These are phyloP conservation scores for Rhodotorula glutinis DNA, from an alignment of 1,284 basidiomycete genomes.

Conservation along the genomic window DNA sequence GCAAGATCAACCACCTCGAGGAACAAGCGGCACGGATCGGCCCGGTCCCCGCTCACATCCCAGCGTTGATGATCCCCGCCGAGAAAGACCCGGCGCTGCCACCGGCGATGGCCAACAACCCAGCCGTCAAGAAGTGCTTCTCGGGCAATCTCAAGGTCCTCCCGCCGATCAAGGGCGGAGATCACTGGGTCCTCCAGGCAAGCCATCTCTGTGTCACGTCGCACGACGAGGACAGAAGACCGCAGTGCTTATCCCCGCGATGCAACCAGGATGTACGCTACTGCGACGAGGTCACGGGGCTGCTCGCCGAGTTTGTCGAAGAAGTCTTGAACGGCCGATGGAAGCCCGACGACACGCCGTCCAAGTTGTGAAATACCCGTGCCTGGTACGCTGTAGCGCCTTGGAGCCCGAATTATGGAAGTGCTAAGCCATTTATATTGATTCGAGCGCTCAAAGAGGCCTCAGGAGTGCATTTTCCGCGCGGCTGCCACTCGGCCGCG, in stretches of 20 bases:
- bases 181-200: conserved; percentile 40
- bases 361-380: background rate
- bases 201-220: background rate
- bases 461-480: background rate
- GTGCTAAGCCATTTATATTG: too few relatives aligned
- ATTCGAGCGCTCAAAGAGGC: too few relatives aligned
- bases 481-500: too few relatives aligned
- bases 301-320: conserved; percentile 22
- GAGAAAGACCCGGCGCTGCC: conserved; percentile 38
- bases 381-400: too few relatives aligned
- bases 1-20: conserved; percentile 27
- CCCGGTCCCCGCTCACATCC: conserved; percentile 27
- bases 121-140: conserved; percentile 25
- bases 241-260: too few relatives aligned
- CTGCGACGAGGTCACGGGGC: conserved; percentile 17
- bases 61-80: conserved; percentile 37
- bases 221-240: background rate
- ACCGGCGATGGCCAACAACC: conserved; percentile 29
- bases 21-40: conserved; percentile 29
- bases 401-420: too few relatives aligned
- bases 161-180: conserved; percentile 25
- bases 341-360: conserved; percentile 4
- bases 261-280: conserved; percentile 19
- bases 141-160: conserved; percentile 29
- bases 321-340: conserved; percentile 15